Conservation (phyloP, 129 eudicot species). For the Sambucus nigra region DNA sequence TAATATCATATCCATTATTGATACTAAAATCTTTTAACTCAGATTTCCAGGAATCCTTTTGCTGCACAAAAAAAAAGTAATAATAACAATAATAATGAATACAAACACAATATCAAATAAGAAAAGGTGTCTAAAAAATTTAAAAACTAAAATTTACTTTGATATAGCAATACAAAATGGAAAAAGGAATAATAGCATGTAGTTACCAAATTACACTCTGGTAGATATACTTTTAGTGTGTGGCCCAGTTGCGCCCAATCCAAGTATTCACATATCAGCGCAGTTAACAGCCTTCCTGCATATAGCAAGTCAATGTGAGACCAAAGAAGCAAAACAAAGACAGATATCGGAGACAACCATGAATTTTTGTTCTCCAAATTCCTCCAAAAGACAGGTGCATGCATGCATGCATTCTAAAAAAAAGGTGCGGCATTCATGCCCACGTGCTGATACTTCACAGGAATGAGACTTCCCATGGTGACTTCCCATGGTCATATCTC, state of each 20-base stretch:
- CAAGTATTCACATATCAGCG: constrained; percentile 87
- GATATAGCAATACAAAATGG: not conserved
- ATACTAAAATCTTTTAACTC: constrained; percentile 86
- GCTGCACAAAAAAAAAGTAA: constrained; percentile 36
- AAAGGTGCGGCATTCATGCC: too few relatives aligned
- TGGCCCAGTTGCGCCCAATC: constrained; percentile 94
- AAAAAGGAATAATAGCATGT: not conserved
- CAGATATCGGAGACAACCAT: not conserved
- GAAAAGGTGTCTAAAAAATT: not conserved
- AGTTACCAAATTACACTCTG: constrained; percentile 89
- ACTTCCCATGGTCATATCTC: too few relatives aligned
- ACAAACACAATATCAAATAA: not conserved
- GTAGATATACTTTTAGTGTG: constrained; percentile 83
- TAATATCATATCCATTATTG: constrained; percentile 80
- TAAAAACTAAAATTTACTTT: not conserved
- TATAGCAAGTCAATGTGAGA: constrained; percentile 5
- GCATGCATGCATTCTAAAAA: too few relatives aligned
- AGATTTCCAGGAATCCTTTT: constrained; percentile 88
- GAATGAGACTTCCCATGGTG: too few relatives aligned
- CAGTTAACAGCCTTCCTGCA: constrained; percentile 86
- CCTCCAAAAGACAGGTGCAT: too few relatives aligned
- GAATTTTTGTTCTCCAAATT: too few relatives aligned
- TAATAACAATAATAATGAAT: not conserved
- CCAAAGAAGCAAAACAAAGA: not conserved
- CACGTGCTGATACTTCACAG: too few relatives aligned